Base-by-base conservation (phyloP, 306 rosid genomes). In the Cicer pinnatifidum region DNA sequence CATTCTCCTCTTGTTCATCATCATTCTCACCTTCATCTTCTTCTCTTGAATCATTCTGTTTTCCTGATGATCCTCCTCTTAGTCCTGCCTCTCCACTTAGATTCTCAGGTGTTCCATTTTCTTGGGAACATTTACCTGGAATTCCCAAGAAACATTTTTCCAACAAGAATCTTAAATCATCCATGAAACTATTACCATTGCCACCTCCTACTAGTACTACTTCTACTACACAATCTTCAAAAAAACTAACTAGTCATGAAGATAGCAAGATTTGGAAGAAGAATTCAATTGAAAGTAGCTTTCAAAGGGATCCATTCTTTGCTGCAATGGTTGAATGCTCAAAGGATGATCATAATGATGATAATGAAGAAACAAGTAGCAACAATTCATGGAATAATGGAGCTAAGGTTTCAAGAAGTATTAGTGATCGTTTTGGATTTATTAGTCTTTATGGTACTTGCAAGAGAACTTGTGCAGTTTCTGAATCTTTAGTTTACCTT, bases 91-190 rank as follows among this genome's bases (percentile, higher is more conserved):
- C 86, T 10, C 92, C 95, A 1, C 78, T 82, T 41, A 81, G 82
- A 39, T 77, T 84, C 77, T 89, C 96, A 7, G 90, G 97, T n/a
- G 88, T 91, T 39, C 99, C 99, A 7, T 94, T 94, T 72, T 94
- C 99, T n/a, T 94, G 99, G 99, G 99, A 94, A 51, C 91, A 88
- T 46, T 69, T 86, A 7, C 99, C 99, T 0, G 99, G 99, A 64
- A 90, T 94, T 63, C 97, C 99, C 50, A 94, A 94, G 86, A 84
- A 89, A 56, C 92, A 84, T 51, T 73, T 33, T 41, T 82, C 87
- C 65, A 83, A 72, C 33, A 82, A 85, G 50, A 76, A 67, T 10
- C 75, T 76, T 0, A 75, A 79, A 11, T 79, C 90, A 47, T 77
- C 92, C 33, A 70, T 81, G 59, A 68, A 72, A 43, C 81, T 86